Percentiles rank a stretch among this genome's conserved stretches.
phyloP scores from a whole-genome alignment of 2,329 filamentous ascomycete species.

The Tolypocladium amazonense region DNA sequence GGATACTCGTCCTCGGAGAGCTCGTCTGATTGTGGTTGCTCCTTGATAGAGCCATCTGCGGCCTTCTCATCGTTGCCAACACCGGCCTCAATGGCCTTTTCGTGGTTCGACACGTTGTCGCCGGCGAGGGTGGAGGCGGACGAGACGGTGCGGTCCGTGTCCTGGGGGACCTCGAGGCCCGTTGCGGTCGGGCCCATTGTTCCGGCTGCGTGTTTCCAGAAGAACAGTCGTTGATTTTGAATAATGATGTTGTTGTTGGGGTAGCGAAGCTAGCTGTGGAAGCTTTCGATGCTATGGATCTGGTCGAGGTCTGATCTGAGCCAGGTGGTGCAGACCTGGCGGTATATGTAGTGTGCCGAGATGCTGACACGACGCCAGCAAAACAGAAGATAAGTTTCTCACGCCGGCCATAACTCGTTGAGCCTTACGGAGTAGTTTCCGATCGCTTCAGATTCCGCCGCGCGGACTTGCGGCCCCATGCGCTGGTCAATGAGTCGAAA shows the following conservation, averaged over 20 bases:
- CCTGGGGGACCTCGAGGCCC: constrained; percentile 12
- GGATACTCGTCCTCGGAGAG: constrained; percentile 26
- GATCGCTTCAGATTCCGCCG: background rate
- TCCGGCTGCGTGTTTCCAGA: background rate
- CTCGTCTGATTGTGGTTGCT: constrained; percentile 4
- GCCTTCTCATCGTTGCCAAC: constrained; percentile 6
- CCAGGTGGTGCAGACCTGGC: background rate
- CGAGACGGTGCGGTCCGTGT: constrained; percentile 13
- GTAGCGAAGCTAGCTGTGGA: background rate
- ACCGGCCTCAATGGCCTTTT: constrained; percentile 11
- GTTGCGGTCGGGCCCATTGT: background rate
- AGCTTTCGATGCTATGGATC: background rate
- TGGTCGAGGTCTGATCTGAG: background rate
- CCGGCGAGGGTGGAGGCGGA: constrained; percentile 17
- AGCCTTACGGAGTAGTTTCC: background rate
- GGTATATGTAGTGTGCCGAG: background rate
- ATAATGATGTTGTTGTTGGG: background rate
- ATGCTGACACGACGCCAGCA: background rate
- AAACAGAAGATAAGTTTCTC: background rate
- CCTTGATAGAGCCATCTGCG: background rate
- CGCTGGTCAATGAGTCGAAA: background rate
- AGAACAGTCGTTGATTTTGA: background rate
- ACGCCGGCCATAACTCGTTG: background rate
- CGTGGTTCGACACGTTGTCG: constrained; percentile 11
- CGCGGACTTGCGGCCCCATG: background rate